A percentile compares a stretch with the other conserved stretches of the same genome.
phyloP scores from a whole-genome alignment of 345 rosid genomes.

The Syzygium aromaticum region DNA sequence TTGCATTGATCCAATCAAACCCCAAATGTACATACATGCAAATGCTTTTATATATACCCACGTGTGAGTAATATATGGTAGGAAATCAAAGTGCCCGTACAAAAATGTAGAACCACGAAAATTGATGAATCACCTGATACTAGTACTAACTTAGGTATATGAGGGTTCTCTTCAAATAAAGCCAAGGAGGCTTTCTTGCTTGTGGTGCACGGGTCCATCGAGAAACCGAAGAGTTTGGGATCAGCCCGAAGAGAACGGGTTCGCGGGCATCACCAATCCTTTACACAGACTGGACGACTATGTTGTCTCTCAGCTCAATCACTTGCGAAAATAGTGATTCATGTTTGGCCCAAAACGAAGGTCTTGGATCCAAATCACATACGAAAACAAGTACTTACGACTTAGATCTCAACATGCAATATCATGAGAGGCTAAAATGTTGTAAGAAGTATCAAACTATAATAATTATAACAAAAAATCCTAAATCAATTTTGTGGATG shows the following conservation, averaged over 20 bases:
- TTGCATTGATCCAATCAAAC: not conserved
- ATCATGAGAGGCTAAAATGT: no score
- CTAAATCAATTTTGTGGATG: no score
- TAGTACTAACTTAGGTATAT: not conserved
- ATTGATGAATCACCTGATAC: not conserved
- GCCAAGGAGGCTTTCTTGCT: not conserved
- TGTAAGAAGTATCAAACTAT: no score
- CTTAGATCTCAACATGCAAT: not conserved
- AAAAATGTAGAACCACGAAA: not conserved
- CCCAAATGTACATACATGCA: not conserved
- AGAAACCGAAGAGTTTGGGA: not conserved
- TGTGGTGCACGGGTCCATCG: not conserved
- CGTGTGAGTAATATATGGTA: not conserved
- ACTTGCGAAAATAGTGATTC: not conserved
- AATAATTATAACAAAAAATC: no score
- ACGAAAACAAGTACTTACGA: not conserved
- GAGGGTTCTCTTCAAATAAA: not conserved
- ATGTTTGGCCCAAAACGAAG: not conserved
- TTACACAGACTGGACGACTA: no score
- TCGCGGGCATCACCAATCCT: accelerated
- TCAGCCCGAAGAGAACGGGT: not conserved
- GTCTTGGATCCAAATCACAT: not conserved
- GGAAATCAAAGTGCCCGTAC: not conserved
- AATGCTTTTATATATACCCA: not conserved
- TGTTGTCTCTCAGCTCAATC: no score